phyloP scores from a whole-genome alignment of 108 stramenopile species.

The Epithemia pelagica region DNA sequence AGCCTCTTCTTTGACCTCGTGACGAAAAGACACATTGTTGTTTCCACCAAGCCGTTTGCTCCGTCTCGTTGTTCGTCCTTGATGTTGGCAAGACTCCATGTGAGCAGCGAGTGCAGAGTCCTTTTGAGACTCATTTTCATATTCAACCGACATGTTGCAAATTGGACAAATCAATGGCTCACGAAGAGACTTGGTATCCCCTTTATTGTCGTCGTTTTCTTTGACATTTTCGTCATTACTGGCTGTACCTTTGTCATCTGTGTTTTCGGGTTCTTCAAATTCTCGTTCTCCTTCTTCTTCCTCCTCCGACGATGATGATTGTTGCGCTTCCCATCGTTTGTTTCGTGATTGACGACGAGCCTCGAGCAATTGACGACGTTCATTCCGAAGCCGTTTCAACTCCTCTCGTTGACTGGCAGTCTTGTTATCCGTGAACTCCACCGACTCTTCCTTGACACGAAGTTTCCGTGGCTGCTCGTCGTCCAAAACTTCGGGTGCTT shows the following conservation, averaged over 20 bases:
- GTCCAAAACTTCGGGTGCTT: background rate
- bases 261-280: conserved; percentile 2
- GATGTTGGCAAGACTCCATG: background rate
- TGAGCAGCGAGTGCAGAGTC: conserved; percentile 1
- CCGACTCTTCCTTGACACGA: background rate
- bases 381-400: conserved; percentile 7
- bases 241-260: background rate
- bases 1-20: background rate
- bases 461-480: conserved; percentile 5
- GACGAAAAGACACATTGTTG: background rate
- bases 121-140: background rate
- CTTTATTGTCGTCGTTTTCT: conserved; percentile 4
- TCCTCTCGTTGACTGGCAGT: background rate
- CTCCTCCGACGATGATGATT: conserved; percentile 5
- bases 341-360: conserved; percentile 19
- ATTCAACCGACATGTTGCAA: background rate
- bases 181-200: background rate
- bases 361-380: conserved; percentile 13
- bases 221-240: conserved; percentile 3
- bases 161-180: background rate
- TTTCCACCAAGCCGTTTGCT: background rate
- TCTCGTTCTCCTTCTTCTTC: background rate
- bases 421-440: background rate
- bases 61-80: conserved; percentile 3
- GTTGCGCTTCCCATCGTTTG: conserved; percentile 1